phyloP scores from a whole-genome alignment of 352 stramenopile species.

The Phytophthora idaei region DNA sequence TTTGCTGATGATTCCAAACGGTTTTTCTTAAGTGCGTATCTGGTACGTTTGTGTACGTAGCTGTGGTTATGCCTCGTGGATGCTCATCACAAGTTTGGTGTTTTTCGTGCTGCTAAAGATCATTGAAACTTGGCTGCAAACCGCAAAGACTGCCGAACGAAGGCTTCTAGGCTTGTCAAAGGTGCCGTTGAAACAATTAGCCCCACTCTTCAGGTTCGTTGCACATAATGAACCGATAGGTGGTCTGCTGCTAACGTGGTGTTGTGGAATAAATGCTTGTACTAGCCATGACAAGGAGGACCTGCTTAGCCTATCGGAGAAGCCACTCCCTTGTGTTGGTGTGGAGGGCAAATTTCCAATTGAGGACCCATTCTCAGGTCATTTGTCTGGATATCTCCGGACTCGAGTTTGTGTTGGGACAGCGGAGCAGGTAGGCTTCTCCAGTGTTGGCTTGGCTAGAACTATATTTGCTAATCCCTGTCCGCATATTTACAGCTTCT shows the following conservation, averaged over 20 bases:
- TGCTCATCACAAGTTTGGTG: background rate
- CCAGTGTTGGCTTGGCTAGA: background rate
- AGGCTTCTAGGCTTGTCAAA: conserved; percentile 47
- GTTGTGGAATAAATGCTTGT: background rate
- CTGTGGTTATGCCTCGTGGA: background rate
- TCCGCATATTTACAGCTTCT: conserved; percentile 3
- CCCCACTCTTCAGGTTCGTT: conserved; percentile 35
- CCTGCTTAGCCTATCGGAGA: conserved; percentile 1
- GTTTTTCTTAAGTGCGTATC: conserved; percentile 29
- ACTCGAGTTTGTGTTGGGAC: conserved; percentile 50
- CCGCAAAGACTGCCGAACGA: conserved; percentile 6
- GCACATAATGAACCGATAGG: no score
- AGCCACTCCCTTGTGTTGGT: conserved; percentile 33
- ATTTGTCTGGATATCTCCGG: conserved; percentile 39
- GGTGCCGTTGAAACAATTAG: conserved; percentile 31
- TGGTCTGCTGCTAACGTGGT: background rate
- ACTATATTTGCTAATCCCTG: background rate
- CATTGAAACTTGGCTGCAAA: conserved; percentile 45
- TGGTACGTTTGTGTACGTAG: conserved; percentile 32
- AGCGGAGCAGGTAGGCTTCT: conserved; percentile 50
- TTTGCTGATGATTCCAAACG: conserved; percentile 23
- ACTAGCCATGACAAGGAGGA: background rate
- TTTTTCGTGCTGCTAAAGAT: conserved; percentile 31
- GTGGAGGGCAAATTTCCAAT: conserved; percentile 44
- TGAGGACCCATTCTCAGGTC: conserved; percentile 50